Evolutionary conservation across 371 early-diverging fungal genomes (phyloP).

Genomic region (Mortierella sp.): DNA sequence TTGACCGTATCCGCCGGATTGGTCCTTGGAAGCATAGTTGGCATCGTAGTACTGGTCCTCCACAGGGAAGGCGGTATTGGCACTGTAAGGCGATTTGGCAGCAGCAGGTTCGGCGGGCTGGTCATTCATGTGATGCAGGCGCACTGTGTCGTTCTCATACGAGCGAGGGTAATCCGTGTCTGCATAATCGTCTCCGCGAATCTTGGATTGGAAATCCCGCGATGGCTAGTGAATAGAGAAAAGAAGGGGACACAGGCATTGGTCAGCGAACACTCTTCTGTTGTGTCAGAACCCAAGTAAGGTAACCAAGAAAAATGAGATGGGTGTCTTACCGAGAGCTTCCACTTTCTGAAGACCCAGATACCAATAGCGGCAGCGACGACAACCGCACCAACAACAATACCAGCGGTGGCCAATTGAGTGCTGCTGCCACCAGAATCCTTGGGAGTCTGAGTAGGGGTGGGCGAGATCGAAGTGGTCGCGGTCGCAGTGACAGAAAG

Average conservation of each 20-base stretch:
- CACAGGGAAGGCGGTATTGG: slow-evolving; percentile 30
- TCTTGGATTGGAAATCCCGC: slow-evolving; percentile 58
- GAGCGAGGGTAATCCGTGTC: slow-evolving; percentile 39
- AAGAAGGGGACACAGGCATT: not conserved
- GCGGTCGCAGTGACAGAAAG: not conserved
- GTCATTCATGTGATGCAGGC: slow-evolving; percentile 35
- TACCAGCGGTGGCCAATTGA: slow-evolving; percentile 47
- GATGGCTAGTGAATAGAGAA: slow-evolving; percentile 30
- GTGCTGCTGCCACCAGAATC: not conserved
- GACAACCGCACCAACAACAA: slow-evolving; percentile 51
- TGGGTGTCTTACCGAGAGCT: slow-evolving; percentile 56
- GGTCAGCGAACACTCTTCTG: not conserved
- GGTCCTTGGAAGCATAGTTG: slow-evolving; percentile 52
- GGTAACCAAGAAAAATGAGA: not conserved
- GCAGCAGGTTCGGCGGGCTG: slow-evolving; percentile 32
- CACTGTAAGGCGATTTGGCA: slow-evolving; percentile 34
- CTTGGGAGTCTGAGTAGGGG: slow-evolving; percentile 9
- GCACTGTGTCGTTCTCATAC: slow-evolving; percentile 44
- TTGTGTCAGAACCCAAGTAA: not conserved
- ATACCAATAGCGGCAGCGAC: slow-evolving; percentile 62
- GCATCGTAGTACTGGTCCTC: slow-evolving; percentile 55
- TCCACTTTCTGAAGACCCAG: slow-evolving; percentile 66
- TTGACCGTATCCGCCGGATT: slow-evolving; percentile 26
- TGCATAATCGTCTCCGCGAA: slow-evolving; percentile 54
- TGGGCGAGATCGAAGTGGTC: not conserved